Conservation (phyloP, 1,139 yeast genomes). For the Geotrichum aggregatum region DNA sequence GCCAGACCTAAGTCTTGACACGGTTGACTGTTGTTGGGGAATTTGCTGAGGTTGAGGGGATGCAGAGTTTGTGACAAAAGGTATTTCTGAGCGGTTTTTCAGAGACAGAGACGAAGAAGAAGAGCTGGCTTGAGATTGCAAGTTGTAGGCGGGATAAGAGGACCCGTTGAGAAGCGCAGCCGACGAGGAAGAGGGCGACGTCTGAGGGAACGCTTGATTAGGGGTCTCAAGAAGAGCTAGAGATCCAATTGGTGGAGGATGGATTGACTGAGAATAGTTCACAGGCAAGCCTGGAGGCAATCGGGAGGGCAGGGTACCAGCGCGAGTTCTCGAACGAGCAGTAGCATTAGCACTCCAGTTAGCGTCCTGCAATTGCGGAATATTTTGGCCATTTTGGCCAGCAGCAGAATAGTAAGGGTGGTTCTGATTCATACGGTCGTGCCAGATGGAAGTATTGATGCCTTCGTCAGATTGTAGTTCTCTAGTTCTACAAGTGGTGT, state of each 20-base stretch:
- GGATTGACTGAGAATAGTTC: slow-evolving; percentile 10
- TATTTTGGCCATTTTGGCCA: slow-evolving; percentile 2
- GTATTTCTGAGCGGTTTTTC: slow-evolving; percentile 18
- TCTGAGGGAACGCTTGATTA: slow-evolving; percentile 18
- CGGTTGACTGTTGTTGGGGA: slow-evolving; percentile 15
- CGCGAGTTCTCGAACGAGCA: slow-evolving; percentile 37
- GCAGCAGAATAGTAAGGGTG: slow-evolving; percentile 1
- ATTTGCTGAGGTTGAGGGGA: slow-evolving; percentile 15
- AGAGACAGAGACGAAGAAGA: slow-evolving; percentile 20
- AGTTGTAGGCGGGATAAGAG: slow-evolving; percentile 5
- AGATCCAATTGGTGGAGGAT: slow-evolving; percentile 30
- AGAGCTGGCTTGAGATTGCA: slow-evolving; percentile 19
- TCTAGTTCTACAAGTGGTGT: slow-evolving; percentile 12
- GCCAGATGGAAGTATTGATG: slow-evolving; percentile 13
- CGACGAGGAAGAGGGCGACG: slow-evolving; percentile 20
- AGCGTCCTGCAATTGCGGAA: slow-evolving; percentile 6
- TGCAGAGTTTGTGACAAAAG: slow-evolving; percentile 22
- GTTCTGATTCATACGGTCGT: slow-evolving; percentile 15
- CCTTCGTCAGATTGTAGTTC: slow-evolving; percentile 14
- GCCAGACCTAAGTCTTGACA: slow-evolving; percentile 35
- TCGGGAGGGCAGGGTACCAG: slow-evolving; percentile 46
- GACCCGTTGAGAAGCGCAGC: slow-evolving; percentile 11
- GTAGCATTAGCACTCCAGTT: background rate
- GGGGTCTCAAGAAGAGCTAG: slow-evolving; percentile 35
- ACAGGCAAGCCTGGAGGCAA: slow-evolving; percentile 35